Percentiles rank a stretch among this genome's conserved stretches.
phyloP scores from a whole-genome alignment of 2,329 filamentous ascomycete genomes.

The Canariomyces notabilis region DNA sequence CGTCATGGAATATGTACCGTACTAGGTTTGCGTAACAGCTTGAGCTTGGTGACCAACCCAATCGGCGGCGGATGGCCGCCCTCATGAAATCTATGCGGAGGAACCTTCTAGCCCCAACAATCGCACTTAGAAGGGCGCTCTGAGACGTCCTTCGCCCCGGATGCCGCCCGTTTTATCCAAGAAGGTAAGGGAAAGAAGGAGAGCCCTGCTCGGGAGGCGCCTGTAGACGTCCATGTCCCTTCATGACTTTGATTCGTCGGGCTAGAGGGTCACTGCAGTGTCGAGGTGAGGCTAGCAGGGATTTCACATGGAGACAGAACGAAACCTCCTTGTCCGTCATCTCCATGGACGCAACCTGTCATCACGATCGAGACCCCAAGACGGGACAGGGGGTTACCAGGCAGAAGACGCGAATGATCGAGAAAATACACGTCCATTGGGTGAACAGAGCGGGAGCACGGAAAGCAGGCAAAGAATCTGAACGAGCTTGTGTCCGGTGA shows the following conservation, averaged over 20 bases:
- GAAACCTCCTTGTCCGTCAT: neutral
- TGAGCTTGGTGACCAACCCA: too few species aligned
- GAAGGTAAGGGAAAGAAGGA: neutral
- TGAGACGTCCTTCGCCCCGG: too few species aligned
- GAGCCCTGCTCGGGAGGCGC: neutral
- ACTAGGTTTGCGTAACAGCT: neutral
- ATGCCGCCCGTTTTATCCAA: too few species aligned
- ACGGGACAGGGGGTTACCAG: too few species aligned
- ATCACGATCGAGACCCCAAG: slow-evolving; percentile 7
- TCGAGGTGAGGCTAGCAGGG: slow-evolving; percentile 22
- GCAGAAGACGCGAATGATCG: too few species aligned
- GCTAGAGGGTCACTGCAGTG: slow-evolving; percentile 21
- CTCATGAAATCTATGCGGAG: too few species aligned
- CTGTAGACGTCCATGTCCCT: slow-evolving; percentile 13
- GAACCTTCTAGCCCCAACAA: too few species aligned
- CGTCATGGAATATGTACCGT: neutral
- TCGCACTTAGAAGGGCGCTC: too few species aligned
- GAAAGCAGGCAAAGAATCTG: too few species aligned
- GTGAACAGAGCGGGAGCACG: too few species aligned
- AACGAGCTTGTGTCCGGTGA: neutral
- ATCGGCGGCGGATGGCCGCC: too few species aligned
- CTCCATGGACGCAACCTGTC: slow-evolving; percentile 6
- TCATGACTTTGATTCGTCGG: slow-evolving; percentile 9
- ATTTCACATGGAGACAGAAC: slow-evolving; percentile 8
- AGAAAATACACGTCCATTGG: neutral